phyloP scores from a whole-genome alignment of 371 early-diverging fungal genomes.

The Mortierella sp. region DNA sequence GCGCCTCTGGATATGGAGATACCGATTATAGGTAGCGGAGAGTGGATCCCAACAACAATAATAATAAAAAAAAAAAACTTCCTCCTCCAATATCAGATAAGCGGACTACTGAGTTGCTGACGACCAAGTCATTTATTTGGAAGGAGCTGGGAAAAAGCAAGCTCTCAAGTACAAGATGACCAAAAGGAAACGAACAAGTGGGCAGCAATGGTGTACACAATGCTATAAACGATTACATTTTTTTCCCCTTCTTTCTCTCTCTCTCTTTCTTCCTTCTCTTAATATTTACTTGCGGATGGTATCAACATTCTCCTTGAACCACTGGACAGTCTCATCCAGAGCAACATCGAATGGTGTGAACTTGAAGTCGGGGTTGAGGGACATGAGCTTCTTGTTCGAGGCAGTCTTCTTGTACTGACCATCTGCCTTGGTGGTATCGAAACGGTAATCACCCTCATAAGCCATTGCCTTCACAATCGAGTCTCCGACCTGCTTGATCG shows the following conservation, averaged over 20 bases:
- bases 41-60: background rate
- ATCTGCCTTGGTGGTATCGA: constrained; percentile 83
- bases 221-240: background rate
- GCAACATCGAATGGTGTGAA: constrained; percentile 86
- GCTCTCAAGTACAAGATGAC: background rate
- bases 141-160: constrained; percentile 13
- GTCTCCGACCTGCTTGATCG: constrained; percentile 85
- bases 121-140: background rate
- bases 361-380: constrained; percentile 79
- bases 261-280: background rate
- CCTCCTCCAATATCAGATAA: background rate
- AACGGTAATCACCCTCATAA: constrained; percentile 73
- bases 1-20: constrained; percentile 44
- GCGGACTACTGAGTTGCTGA: background rate
- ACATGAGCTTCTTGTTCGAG: constrained; percentile 81
- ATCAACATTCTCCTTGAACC: constrained; percentile 82
- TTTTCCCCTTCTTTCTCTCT: background rate
- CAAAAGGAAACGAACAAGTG: background rate
- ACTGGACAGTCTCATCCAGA: constrained; percentile 79
- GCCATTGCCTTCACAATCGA: constrained; percentile 76
- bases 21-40: constrained; percentile 27
- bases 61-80: background rate
- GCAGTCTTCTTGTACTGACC: constrained; percentile 93
- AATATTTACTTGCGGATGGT: constrained; percentile 60
- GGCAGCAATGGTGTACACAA: constrained; percentile 1